Evolutionary conservation across 2,329 filamentous ascomycete species (phyloP).

Genomic region (Cephalotrichum gorgonifer): DNA sequence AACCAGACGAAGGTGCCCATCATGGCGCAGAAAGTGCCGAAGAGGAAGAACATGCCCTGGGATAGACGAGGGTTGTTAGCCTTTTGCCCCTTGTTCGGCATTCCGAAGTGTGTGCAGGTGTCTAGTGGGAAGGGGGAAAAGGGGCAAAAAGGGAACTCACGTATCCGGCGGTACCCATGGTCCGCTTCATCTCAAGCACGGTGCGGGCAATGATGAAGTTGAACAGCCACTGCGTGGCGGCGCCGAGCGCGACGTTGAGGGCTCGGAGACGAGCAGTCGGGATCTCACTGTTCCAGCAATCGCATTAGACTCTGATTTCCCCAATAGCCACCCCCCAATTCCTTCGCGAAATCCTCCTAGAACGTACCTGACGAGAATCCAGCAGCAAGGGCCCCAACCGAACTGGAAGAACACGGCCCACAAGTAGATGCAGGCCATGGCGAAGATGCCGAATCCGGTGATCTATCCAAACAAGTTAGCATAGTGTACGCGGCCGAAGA

Average conservation of each 20-base stretch:
- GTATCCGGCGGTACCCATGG: conserved; percentile 29
- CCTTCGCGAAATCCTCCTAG: neutral
- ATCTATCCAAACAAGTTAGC: conserved; percentile 25
- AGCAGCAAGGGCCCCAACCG: conserved; percentile 62
- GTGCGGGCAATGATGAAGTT: conserved; percentile 61
- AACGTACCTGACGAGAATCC: conserved; percentile 49
- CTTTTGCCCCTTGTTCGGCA: neutral
- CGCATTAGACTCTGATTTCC: neutral
- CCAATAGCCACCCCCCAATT: neutral
- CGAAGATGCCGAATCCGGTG: conserved; percentile 57
- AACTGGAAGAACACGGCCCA: conserved; percentile 62
- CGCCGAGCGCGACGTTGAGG: conserved; percentile 57
- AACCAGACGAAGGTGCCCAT: conserved; percentile 60
- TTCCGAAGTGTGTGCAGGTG: too few species aligned
- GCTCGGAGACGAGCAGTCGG: conserved; percentile 55
- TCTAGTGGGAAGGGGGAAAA: too few species aligned
- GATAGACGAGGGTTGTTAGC: neutral
- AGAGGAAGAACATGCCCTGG: conserved; percentile 57
- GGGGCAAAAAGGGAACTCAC: conserved; percentile 16
- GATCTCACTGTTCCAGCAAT: conserved; percentile 42
- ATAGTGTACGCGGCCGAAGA: neutral
- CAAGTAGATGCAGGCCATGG: conserved; percentile 61
- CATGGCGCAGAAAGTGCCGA: conserved; percentile 52
- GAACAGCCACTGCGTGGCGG: conserved; percentile 63
- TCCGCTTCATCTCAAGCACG: conserved; percentile 15